phyloP scores from a whole-genome alignment of 2,329 filamentous ascomycete species.

The Pseudogymnoascus sp. region DNA sequence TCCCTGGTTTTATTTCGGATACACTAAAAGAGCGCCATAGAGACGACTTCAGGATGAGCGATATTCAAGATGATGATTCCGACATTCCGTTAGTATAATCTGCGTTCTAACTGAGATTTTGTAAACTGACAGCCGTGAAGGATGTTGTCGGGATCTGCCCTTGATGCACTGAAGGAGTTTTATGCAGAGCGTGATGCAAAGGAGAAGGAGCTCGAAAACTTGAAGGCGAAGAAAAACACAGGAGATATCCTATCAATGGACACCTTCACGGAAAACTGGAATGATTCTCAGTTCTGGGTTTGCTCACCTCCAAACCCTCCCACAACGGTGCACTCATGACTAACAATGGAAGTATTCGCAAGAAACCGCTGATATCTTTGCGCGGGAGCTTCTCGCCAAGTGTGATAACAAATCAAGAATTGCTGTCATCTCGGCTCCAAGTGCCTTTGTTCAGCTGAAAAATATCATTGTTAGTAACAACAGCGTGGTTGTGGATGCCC shows the following conservation, averaged over 20 bases:
- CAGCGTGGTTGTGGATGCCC: not conserved
- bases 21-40: not conserved
- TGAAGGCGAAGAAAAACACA: slow-evolving; percentile 48
- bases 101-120: not conserved
- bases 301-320: slow-evolving; percentile 19
- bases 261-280: slow-evolving; percentile 73
- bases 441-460: slow-evolving; percentile 68
- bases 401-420: slow-evolving; percentile 51
- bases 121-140: slow-evolving; percentile 14
- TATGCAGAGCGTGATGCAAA: slow-evolving; percentile 63
- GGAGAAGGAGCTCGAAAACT: slow-evolving; percentile 57
- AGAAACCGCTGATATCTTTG: slow-evolving; percentile 57
- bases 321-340: not conserved
- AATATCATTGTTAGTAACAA: slow-evolving; percentile 51
- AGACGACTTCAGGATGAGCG: not conserved
- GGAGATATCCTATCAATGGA: slow-evolving; percentile 49
- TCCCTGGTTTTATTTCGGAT: slow-evolving; percentile 1
- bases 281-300: slow-evolving; percentile 78
- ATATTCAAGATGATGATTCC: not conserved
- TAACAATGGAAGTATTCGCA: slow-evolving; percentile 53
- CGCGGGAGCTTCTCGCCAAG: slow-evolving; percentile 56
- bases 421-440: slow-evolving; percentile 66
- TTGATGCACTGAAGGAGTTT: slow-evolving; percentile 66
- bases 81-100: slow-evolving; percentile 8
- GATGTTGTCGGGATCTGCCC: slow-evolving; percentile 56